Base-by-base conservation (phyloP, 306 rosid genomes). In the Trifolium fragiferum region DNA sequence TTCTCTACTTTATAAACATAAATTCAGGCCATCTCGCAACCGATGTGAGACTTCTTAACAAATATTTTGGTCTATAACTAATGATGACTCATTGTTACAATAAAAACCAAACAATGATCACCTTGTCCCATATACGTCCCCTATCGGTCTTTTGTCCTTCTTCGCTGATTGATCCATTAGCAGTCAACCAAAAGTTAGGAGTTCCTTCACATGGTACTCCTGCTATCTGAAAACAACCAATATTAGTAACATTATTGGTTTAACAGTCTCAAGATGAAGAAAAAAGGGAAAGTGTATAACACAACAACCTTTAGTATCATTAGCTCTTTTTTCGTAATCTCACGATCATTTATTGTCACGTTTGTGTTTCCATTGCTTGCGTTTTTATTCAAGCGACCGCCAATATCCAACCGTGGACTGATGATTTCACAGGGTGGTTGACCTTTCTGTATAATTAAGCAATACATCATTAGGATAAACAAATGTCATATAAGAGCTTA, bases 151-250 rank as follows among this genome's bases (percentile, higher is more conserved):
- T 87, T 86, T 89, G 90, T 76, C 98, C 98, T 72, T 86, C 98
- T 86, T 93, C 97, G 80, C 77, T 86, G 85, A 77, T 87, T 15
- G 95, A 76, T 53, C 98, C 97, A 74, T 90, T 93, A 25, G 80
- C 73, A 58, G 33, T 76, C 74, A 93, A 85, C 98, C 98, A 93
- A 84, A 82, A 90, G 76, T 79, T 77, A 35, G 90, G 85, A 6
- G 70, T 73, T 79, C 97, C 98, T 82, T 87, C 98, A 82, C 97
- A 90, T 4, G 86, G 91, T 23, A 89, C 95, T 62, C 96, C 83
- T 37, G 88, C 97, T 74, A 79, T 6, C 98, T 93, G 90, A 85
- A 83, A 62, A 81, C 37, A 57, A 23, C 18, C 32, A 23, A 11
- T 57, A 77, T 49, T 68, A 37, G 11, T 10, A n/a, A 50, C 46